These are phyloP conservation scores for Multifurca ochricompacta DNA, from an alignment of 768 basidiomycete genomes.

Conservation along the genomic window DNA sequence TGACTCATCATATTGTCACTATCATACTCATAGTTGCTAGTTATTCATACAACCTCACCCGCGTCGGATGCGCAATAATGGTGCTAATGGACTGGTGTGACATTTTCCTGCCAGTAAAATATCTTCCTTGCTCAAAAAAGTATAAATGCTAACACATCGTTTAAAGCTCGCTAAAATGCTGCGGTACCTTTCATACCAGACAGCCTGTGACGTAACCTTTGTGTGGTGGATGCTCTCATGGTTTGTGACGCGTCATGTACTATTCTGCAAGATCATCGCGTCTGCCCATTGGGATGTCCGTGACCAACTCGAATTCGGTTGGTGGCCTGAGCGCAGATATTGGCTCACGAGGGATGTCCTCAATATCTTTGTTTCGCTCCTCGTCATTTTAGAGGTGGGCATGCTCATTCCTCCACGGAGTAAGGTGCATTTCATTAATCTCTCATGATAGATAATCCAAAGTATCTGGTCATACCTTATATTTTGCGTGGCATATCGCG, in stretches of 20 bases:
- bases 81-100: conserved; percentile 93
- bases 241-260: conserved; percentile 81
- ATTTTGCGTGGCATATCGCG: conserved; percentile 72
- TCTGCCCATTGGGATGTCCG: conserved; percentile 49
- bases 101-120: conserved; percentile 82
- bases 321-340: conserved; percentile 50
- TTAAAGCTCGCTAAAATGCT: conserved; percentile 86
- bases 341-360: conserved; percentile 45
- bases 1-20: conserved; percentile 91
- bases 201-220: conserved; percentile 68
- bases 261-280: conserved; percentile 67
- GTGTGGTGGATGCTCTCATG: conserved; percentile 81
- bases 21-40: conserved; percentile 66
- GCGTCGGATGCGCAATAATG: conserved; percentile 85
- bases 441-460: conserved; percentile 51
- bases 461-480: conserved; percentile 85
- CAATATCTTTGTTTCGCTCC: conserved; percentile 43
- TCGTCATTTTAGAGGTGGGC: conserved; percentile 57
- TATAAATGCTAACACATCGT: background rate
- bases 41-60: conserved; percentile 79
- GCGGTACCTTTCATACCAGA: conserved; percentile 63
- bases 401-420: background rate
- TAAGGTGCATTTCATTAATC: conserved; percentile 6
- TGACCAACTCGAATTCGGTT: conserved; percentile 41
- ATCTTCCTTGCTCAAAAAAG: conserved; percentile 7